A percentile compares a stretch with the other conserved stretches of the same genome.
Conservation (phyloP, 495 filamentous ascomycete species). For the Penicillium argentinense region DNA sequence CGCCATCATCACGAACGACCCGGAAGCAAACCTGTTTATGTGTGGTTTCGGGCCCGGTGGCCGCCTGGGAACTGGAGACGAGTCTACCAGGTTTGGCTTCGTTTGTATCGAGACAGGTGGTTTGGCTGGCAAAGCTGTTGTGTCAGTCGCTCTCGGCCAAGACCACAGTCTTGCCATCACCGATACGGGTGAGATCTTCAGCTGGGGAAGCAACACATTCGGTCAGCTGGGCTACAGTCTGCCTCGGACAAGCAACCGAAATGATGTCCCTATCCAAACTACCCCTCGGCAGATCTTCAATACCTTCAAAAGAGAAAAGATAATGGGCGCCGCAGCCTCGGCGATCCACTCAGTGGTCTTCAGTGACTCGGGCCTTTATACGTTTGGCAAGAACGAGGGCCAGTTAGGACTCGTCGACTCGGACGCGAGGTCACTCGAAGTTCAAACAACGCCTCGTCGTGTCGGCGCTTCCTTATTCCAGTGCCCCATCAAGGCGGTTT, state of each 20-base stretch:
- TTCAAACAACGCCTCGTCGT: constrained; percentile 77
- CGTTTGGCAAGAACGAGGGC: constrained; percentile 94
- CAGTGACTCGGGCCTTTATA: constrained; percentile 78
- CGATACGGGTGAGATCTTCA: constrained; percentile 77
- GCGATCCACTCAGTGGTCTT: constrained; percentile 88
- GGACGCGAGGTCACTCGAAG: constrained; percentile 83
- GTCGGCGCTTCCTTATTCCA: constrained; percentile 86
- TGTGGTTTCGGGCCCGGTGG: constrained; percentile 92
- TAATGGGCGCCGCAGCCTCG: constrained; percentile 86
- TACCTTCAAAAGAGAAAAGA: constrained; percentile 77
- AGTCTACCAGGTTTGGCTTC: constrained; percentile 82
- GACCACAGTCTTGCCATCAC: constrained; percentile 88
- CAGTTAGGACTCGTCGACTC: constrained; percentile 94
- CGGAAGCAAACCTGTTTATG: constrained; percentile 86
- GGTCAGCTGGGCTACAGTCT: constrained; percentile 85
- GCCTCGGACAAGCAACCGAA: constrained; percentile 46
- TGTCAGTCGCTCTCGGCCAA: constrained; percentile 76
- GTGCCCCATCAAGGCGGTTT: constrained; percentile 71
- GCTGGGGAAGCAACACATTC: constrained; percentile 87
- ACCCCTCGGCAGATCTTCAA: constrained; percentile 89
- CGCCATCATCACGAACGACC: constrained; percentile 86
- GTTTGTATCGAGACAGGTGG: constrained; percentile 73
- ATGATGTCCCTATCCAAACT: constrained; percentile 78
- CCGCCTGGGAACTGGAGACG: constrained; percentile 85
- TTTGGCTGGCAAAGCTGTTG: constrained; percentile 66